These are phyloP conservation scores for Firmiana major DNA, from an alignment of 345 rosid species.

Conservation along the genomic window DNA sequence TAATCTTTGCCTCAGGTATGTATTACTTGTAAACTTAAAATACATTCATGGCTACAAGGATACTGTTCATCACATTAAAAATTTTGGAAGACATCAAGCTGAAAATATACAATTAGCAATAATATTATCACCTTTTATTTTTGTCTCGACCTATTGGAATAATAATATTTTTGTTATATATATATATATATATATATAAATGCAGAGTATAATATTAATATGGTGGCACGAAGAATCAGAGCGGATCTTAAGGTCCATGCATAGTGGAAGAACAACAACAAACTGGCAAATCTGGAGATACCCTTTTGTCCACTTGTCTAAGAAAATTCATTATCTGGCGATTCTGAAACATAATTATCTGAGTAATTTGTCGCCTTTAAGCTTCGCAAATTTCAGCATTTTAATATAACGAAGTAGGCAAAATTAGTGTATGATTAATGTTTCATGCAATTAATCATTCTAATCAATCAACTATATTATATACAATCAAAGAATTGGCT, in stretches of 20 bases:
- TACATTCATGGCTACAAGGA: too few species aligned
- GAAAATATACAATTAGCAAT: too few species aligned
- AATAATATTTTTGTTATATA: background rate
- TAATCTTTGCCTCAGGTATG: too few species aligned
- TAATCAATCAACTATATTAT: background rate
- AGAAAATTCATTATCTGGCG: background rate
- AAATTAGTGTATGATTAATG: background rate
- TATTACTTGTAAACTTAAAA: too few species aligned
- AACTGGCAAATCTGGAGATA: background rate
- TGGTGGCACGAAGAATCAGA: background rate
- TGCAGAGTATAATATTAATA: background rate
- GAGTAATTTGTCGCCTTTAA: background rate
- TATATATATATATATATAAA: too few species aligned
- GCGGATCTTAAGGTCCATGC: slow-evolving; percentile 4
- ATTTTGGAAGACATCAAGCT: too few species aligned
- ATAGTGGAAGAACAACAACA: background rate
- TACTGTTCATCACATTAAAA: too few species aligned
- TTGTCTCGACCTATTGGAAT: background rate
- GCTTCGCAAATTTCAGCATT: background rate
- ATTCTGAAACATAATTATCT: background rate
- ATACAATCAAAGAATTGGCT: background rate
- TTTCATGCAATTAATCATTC: background rate
- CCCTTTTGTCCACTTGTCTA: background rate
- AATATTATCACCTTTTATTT: background rate
- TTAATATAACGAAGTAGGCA: background rate